phyloP scores from a whole-genome alignment of 768 basidiomycete species.

The Mycena epipterygia region DNA sequence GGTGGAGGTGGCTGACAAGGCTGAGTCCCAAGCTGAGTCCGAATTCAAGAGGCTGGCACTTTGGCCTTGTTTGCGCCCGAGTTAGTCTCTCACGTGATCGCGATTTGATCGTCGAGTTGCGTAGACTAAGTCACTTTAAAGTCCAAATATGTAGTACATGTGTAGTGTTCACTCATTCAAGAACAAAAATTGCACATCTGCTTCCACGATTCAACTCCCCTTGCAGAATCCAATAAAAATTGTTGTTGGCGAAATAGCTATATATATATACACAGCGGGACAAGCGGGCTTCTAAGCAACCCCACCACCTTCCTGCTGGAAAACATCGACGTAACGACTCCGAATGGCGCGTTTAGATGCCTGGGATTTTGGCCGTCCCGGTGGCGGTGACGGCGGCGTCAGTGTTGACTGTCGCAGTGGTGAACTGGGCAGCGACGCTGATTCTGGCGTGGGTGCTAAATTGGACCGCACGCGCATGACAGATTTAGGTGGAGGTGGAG shows the following conservation, averaged over 20 bases:
- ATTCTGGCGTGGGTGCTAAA: slow-evolving; percentile 66
- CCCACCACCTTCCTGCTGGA: slow-evolving; percentile 65
- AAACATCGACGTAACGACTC: slow-evolving; percentile 92
- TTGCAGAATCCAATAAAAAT: slow-evolving; percentile 22
- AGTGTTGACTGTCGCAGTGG: slow-evolving; percentile 61
- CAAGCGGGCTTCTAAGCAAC: slow-evolving; percentile 23
- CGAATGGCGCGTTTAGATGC: slow-evolving; percentile 83
- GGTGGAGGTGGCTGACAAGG: too few species aligned
- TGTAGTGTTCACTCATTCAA: too few species aligned
- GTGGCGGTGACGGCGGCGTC: slow-evolving; percentile 59
- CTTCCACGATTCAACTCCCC: background rate
- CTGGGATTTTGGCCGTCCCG: slow-evolving; percentile 68
- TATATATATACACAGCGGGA: slow-evolving; percentile 10
- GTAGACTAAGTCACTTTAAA: too few species aligned
- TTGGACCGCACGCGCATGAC: slow-evolving; percentile 75
- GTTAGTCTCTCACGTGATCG: too few species aligned
- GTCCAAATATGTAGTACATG: too few species aligned
- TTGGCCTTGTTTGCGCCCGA: too few species aligned
- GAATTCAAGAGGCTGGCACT: too few species aligned
- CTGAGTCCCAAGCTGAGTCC: too few species aligned
- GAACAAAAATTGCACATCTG: background rate
- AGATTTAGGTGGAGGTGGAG: slow-evolving; percentile 65
- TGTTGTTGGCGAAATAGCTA: slow-evolving; percentile 9
- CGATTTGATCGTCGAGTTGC: too few species aligned
- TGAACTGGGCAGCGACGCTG: slow-evolving; percentile 57